Percentiles rank a stretch among this genome's conserved stretches.
Evolutionary conservation across 2,329 filamentous ascomycete species (phyloP).

Genomic region (Lachnellula willkommii): DNA sequence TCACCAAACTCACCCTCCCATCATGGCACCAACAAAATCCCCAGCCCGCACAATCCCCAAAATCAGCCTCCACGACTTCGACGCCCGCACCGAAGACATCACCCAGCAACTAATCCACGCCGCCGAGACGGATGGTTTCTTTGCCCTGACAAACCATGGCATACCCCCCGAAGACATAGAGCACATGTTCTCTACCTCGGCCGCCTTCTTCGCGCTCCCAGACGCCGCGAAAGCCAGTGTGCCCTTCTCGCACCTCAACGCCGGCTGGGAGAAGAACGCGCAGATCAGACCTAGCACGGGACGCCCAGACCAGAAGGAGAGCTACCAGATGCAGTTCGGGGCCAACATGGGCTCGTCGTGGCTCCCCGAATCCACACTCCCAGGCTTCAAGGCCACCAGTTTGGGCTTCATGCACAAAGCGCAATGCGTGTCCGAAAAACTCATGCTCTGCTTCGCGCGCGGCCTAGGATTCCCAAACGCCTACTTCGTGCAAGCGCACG

Average conservation of each 20-base stretch:
- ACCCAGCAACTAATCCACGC: slow-evolving; percentile 46
- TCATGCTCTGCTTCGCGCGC: slow-evolving; percentile 51
- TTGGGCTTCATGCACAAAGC: slow-evolving; percentile 29
- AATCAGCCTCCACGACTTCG: slow-evolving; percentile 25
- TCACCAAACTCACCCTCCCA: neutral
- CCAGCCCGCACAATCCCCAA: slow-evolving; percentile 19
- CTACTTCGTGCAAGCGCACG: slow-evolving; percentile 49
- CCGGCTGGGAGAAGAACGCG: slow-evolving; percentile 51
- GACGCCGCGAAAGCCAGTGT: slow-evolving; percentile 45
- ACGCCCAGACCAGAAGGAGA: slow-evolving; percentile 50
- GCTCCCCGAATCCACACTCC: slow-evolving; percentile 33
- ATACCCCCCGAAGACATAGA: slow-evolving; percentile 41
- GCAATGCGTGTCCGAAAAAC: slow-evolving; percentile 44
- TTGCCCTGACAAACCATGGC: slow-evolving; percentile 48
- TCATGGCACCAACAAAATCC: slow-evolving; percentile 23
- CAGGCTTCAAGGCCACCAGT: slow-evolving; percentile 45
- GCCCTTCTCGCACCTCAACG: slow-evolving; percentile 42
- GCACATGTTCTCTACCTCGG: slow-evolving; percentile 31
- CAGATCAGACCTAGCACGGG: slow-evolving; percentile 53
- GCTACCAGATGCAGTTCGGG: slow-evolving; percentile 52
- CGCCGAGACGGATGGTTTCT: slow-evolving; percentile 55
- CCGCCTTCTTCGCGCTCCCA: slow-evolving; percentile 48
- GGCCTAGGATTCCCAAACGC: slow-evolving; percentile 49
- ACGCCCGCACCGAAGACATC: slow-evolving; percentile 48
- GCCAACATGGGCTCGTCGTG: slow-evolving; percentile 29